Evolutionary conservation across 2,329 filamentous ascomycete genomes (phyloP), one percentile per base, ranked within the genome.

Genomic region (Pestalotiopsis sp.): DNA sequence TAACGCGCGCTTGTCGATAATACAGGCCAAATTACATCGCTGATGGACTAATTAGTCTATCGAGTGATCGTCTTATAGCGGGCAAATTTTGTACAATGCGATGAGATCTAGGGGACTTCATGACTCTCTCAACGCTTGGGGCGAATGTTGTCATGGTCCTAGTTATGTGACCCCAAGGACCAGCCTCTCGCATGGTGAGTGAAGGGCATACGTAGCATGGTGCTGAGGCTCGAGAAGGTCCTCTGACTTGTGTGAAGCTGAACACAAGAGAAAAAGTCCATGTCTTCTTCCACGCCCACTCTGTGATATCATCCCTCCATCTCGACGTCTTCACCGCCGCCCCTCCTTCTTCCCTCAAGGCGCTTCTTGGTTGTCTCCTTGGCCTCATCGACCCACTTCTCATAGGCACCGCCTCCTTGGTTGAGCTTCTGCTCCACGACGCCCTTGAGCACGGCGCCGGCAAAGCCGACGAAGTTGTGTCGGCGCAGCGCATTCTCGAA

Each of bases 401-500:
- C 86, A 79, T 95, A 96, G 13, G 85, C 90, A 13, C 84, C 87
- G 2, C 87, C 83, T 0, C 88, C 91, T 71, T 91, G 86, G 69
- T 85, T 84, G 56, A 97, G 78, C 85, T 97, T 97, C 70, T 83
- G 80, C 72, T 82, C 86, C n/a, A 94, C 92, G 3, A 98, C 95
- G 0, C 90, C 92, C 84, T 96, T 97, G 74, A 97, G 83, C 70
- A 98, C 85, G 83, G 98, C 94, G 13, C 93, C 94, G 3, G 95
- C 92, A 76, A 99, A 98, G 0, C 94, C 95, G 0, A 99, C 93
- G 83, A 99, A 99, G 81, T 99, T 99, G 81, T 97, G 95, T 75
- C 93, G 85, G 70, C 96, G 84, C 76, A 99, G 84, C 12, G 94
- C 92, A 81, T 99, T 99, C 86, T 99, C 96, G 86, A 96, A 98